Percentiles rank a stretch among this genome's conserved stretches.
Conservation (phyloP, 2,329 filamentous ascomycete genomes). For the Furcasterigmium furcatum region DNA sequence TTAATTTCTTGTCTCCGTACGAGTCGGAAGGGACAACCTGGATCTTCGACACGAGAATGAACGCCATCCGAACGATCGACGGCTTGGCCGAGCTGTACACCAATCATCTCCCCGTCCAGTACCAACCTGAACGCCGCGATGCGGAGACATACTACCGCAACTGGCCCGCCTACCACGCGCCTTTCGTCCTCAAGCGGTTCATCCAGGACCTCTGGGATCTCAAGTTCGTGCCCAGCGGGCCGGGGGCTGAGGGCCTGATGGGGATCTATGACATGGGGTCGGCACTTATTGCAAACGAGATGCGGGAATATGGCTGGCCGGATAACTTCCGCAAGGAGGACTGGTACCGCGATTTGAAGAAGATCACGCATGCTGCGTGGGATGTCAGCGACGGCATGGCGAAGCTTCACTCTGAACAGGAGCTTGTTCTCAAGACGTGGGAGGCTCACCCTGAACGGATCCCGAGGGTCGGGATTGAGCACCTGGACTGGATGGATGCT, state of each 20-base stretch:
- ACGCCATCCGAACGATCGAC: not conserved
- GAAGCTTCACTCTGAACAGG: no score
- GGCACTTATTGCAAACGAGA: not conserved
- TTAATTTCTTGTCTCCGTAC: not conserved
- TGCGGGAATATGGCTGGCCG: not conserved
- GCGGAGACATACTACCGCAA: not conserved
- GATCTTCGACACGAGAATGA: not conserved
- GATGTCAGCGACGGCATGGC: no score
- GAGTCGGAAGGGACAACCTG: not conserved
- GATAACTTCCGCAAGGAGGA: not conserved
- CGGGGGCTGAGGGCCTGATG: no score
- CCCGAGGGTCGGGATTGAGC: no score
- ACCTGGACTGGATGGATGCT: no score
- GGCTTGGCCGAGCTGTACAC: not conserved
- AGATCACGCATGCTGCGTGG: no score
- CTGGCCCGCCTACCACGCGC: not conserved
- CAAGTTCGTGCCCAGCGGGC: not conserved
- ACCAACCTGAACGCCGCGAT: not conserved
- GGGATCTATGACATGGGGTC: not conserved
- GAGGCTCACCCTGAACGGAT: no score
- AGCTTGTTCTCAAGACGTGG: no score
- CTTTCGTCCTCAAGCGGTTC: not conserved
- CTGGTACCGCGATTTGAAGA: no score
- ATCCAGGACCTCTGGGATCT: not conserved
- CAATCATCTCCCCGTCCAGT: no score